These are phyloP conservation scores for Oryza longistaminata DNA, from an alignment of 176 grass and related monocot species.

Conservation along the genomic window DNA sequence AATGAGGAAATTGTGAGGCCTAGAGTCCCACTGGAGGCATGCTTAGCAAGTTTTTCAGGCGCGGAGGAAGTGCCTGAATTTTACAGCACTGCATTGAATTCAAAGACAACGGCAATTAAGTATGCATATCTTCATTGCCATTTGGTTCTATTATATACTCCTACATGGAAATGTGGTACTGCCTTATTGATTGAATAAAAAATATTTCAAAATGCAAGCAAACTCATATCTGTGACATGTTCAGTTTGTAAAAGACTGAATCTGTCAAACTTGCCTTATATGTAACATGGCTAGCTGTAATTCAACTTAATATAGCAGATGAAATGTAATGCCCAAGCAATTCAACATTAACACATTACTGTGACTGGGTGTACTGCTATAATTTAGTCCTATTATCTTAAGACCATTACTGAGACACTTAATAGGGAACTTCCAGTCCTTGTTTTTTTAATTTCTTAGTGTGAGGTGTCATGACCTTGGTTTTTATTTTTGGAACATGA, in stretches of 20 bases:
- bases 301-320: background rate
- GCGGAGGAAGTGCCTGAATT: conserved; percentile 84
- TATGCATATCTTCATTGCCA: conserved; percentile 44
- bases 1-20: conserved; percentile 86
- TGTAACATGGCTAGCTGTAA: background rate
- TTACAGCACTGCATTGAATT: conserved; percentile 90
- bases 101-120: conserved; percentile 90
- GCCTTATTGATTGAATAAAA: background rate
- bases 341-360: background rate
- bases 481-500: background rate
- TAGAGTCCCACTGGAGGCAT: conserved; percentile 90
- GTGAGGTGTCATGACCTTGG: background rate
- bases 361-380: background rate
- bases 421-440: background rate
- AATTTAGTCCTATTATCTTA: background rate
- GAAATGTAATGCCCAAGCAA: background rate
- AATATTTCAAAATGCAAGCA: conserved; percentile 4
- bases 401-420: background rate
- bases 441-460: background rate
- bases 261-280: too few relatives aligned
- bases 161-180: background rate
- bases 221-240: background rate
- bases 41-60: conserved; percentile 80
- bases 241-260: too few relatives aligned
- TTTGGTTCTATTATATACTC: background rate